Evolutionary conservation across 345 rosid genomes (phyloP).

Genomic region (Dipteronia sinensis): DNA sequence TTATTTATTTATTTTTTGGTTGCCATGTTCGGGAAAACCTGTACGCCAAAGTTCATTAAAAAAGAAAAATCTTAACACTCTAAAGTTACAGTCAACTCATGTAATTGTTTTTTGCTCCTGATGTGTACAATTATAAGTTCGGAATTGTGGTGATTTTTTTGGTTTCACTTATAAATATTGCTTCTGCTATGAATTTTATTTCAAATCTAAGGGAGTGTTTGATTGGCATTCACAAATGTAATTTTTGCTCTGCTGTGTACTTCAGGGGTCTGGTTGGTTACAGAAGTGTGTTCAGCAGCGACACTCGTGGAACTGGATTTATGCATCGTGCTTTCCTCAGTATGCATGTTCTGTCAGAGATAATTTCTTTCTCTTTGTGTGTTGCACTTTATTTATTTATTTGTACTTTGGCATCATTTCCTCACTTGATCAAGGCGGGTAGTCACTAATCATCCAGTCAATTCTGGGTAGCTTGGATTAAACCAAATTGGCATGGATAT

Average conservation of each 20-base stretch:
- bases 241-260: slow-evolving; percentile 11
- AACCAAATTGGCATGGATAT: neutral
- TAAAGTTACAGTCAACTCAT: no score
- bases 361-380: slow-evolving; percentile 2
- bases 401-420: neutral
- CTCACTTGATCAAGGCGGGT: neutral
- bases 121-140: neutral
- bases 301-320: slow-evolving; percentile 96
- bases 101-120: neutral
- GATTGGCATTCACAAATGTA: neutral
- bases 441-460: neutral
- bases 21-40: neutral
- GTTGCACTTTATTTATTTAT: neutral
- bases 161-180: neutral
- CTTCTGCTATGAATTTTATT: neutral
- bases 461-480: neutral
- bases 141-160: neutral
- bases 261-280: slow-evolving; percentile 96
- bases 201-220: neutral
- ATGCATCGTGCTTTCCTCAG: slow-evolving; percentile 98
- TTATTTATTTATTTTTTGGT: neutral
- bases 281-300: slow-evolving; percentile 98
- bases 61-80: neutral
- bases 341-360: slow-evolving; percentile 39
- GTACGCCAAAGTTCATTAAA: neutral